These are phyloP conservation scores for Pisolithus sp. DNA, from an alignment of 768 basidiomycete genomes.

Conservation along the genomic window DNA sequence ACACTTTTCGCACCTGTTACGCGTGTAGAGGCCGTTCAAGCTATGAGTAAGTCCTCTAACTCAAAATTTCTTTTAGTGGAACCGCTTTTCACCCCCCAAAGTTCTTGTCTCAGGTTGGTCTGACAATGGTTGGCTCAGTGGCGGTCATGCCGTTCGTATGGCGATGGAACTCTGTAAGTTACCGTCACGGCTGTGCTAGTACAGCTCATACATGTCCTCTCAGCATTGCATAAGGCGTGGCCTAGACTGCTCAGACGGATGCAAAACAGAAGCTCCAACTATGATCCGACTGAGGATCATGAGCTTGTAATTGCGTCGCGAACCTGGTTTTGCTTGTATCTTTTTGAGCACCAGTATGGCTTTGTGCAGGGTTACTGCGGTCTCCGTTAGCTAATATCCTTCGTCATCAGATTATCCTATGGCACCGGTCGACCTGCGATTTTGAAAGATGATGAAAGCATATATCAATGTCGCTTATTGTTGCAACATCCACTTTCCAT, in stretches of 20 bases:
- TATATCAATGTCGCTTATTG: slow-evolving; percentile 71
- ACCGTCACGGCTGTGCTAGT: neutral
- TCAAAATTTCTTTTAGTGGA: neutral
- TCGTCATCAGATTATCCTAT: slow-evolving; percentile 73
- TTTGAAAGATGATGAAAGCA: slow-evolving; percentile 87
- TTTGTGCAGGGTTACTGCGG: neutral
- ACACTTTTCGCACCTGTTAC: slow-evolving; percentile 84
- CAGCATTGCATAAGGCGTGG: slow-evolving; percentile 91
- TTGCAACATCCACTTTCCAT: slow-evolving; percentile 84
- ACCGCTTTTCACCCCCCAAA: slow-evolving; percentile 22
- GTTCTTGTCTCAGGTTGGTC: slow-evolving; percentile 93
- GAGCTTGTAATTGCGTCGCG: slow-evolving; percentile 77
- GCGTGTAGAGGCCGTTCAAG: slow-evolving; percentile 83
- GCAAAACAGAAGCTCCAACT: slow-evolving; percentile 48
- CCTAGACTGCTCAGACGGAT: slow-evolving; percentile 74
- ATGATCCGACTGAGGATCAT: slow-evolving; percentile 55
- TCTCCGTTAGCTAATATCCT: neutral
- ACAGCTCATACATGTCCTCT: slow-evolving; percentile 6
- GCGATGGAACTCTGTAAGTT: slow-evolving; percentile 84
- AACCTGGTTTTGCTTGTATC: slow-evolving; percentile 90
- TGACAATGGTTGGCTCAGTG: slow-evolving; percentile 92
- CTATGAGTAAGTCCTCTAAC: slow-evolving; percentile 66
- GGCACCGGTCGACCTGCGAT: slow-evolving; percentile 93
- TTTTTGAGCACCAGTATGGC: slow-evolving; percentile 90
- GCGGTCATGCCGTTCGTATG: slow-evolving; percentile 96